Percentiles rank a stretch among this genome's conserved stretches.
phyloP scores from a whole-genome alignment of 176 grass and related monocot species.

The Sorghum bicolor region Sorghum_bicolor_NCBIv3 NC_012873.2:58462501-58463000 shows the following conservation, averaged over 20 bases:
- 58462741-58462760: neutral
- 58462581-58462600: slow-evolving; percentile 31
- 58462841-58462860: slow-evolving; percentile 21
- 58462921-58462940: slow-evolving; percentile 30
- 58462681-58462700: slow-evolving; percentile 27
- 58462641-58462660: slow-evolving; percentile 41
- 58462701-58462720: slow-evolving; percentile 14
- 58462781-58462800: neutral
- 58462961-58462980: slow-evolving; percentile 45
- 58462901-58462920: slow-evolving; percentile 43
- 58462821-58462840: slow-evolving; percentile 15
- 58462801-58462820: slow-evolving; percentile 16
- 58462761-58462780: neutral
- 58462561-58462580: slow-evolving; percentile 41
- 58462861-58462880: slow-evolving; percentile 22
- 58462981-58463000: slow-evolving; percentile 33
- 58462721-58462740: neutral
- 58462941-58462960: slow-evolving; percentile 41
- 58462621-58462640: slow-evolving; percentile 47
- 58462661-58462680: slow-evolving; percentile 45
- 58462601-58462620: slow-evolving; percentile 40
- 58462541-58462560: slow-evolving; percentile 42
- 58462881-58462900: slow-evolving; percentile 35
- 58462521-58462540: slow-evolving; percentile 41
- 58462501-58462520: slow-evolving; percentile 40